These are phyloP conservation scores for Xenoacremonium recifei DNA, from an alignment of 2,329 filamentous ascomycete species.

Conservation along the genomic window DNA sequence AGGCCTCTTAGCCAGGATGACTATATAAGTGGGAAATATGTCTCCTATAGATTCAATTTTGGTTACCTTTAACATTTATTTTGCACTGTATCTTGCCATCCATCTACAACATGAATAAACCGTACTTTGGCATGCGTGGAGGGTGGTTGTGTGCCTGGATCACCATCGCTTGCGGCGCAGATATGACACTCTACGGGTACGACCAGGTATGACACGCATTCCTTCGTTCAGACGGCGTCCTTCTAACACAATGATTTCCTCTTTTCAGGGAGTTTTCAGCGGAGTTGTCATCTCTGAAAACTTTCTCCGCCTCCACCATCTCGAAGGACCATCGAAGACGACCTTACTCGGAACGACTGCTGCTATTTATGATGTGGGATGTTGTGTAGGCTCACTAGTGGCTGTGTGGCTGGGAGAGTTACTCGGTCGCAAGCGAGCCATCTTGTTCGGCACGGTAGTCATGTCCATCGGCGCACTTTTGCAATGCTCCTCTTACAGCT, in stretches of 20 bases:
- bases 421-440: slow-evolving; percentile 12
- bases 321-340: slow-evolving; percentile 10
- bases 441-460: slow-evolving; percentile 8
- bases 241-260: too few species aligned
- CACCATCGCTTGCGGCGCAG: background rate
- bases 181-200: background rate
- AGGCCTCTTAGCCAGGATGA: too few species aligned
- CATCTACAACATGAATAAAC: too few species aligned
- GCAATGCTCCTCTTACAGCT: slow-evolving; percentile 12
- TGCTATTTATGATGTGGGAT: slow-evolving; percentile 13
- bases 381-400: slow-evolving; percentile 10
- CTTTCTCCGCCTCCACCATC: slow-evolving; percentile 12
- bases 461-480: slow-evolving; percentile 14
- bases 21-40: too few species aligned
- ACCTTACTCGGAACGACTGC: slow-evolving; percentile 12
- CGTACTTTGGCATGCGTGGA: background rate
- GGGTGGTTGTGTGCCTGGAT: background rate
- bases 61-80: too few species aligned
- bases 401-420: slow-evolving; percentile 11
- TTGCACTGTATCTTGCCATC: too few species aligned
- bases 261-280: too few species aligned
- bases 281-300: slow-evolving; percentile 11
- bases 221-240: too few species aligned
- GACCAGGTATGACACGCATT: background rate
- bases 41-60: too few species aligned